Conservation (phyloP, 495 filamentous ascomycete genomes). For the Aspergillus nidulans region DNA sequence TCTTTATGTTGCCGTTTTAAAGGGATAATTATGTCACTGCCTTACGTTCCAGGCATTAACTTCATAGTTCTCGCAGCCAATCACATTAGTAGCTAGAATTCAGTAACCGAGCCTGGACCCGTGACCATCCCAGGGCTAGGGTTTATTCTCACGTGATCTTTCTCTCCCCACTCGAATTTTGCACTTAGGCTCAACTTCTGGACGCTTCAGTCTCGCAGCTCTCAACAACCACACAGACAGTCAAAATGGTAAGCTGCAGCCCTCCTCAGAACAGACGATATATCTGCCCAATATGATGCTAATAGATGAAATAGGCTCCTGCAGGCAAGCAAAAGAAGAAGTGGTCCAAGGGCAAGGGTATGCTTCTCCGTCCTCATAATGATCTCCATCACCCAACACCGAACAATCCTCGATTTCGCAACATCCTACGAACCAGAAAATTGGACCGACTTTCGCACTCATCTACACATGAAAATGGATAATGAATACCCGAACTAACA, state of each 20-base stretch:
- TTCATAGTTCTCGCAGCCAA: constrained; percentile 8
- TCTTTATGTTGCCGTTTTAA: too few species aligned
- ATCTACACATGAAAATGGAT: background rate
- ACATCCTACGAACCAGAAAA: background rate
- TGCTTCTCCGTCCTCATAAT: constrained; percentile 28
- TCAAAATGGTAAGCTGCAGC: constrained; percentile 47
- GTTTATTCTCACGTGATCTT: constrained; percentile 23
- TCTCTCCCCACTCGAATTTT: constrained; percentile 50
- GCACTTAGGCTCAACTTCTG: constrained; percentile 33
- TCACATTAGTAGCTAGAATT: background rate
- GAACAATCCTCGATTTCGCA: constrained; percentile 11
- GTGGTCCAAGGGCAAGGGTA: constrained; percentile 99
- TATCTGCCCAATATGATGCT: constrained; percentile 14
- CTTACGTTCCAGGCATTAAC: constrained; percentile 4
- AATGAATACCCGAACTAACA: constrained; percentile 20
- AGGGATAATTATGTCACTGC: too few species aligned
- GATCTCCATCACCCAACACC: constrained; percentile 16
- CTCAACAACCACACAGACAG: constrained; percentile 46
- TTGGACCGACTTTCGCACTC: background rate
- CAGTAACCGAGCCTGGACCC: constrained; percentile 23
- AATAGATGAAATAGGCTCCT: constrained; percentile 55
- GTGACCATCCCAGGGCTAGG: constrained; percentile 37
- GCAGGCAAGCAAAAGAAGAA: constrained; percentile 79
- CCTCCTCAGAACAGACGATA: background rate
- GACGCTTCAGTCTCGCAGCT: constrained; percentile 25